Conservation (phyloP, 352 stramenopile genomes). For the Phytophthora agathidicida region DNA sequence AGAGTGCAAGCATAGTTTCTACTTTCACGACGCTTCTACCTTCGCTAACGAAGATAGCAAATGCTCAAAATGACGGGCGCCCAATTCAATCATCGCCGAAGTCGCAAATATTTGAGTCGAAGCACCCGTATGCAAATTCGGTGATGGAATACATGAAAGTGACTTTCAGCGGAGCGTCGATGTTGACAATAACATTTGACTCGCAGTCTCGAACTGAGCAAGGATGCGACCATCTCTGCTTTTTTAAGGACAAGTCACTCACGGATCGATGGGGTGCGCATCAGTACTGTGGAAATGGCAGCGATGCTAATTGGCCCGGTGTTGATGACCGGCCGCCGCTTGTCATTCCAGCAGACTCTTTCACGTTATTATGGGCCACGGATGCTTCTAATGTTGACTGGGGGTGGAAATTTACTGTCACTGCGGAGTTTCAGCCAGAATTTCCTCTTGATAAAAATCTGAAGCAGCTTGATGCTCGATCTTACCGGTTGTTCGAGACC, state of each 20-base stretch:
- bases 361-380: conserved; percentile 84
- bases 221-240: conserved; percentile 82
- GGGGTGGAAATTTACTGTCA: conserved; percentile 86
- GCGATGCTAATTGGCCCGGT: conserved; percentile 85
- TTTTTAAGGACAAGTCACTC: conserved; percentile 84
- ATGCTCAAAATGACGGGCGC: conserved; percentile 42
- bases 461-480: conserved; percentile 63
- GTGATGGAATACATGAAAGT: conserved; percentile 85
- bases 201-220: conserved; percentile 63
- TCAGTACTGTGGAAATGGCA: conserved; percentile 71
- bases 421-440: conserved; percentile 59
- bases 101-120: conserved; percentile 80
- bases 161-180: conserved; percentile 69
- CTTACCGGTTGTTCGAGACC: conserved; percentile 70
- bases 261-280: conserved; percentile 66
- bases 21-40: conserved; percentile 35
- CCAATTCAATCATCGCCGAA: conserved; percentile 57
- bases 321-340: conserved; percentile 59
- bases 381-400: conserved; percentile 90
- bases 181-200: conserved; percentile 79
- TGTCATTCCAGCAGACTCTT: conserved; percentile 77
- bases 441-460: conserved; percentile 51
- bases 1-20: conserved; percentile 9
- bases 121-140: conserved; percentile 85
- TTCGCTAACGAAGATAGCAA: conserved; percentile 50